These are phyloP conservation scores for Colletotrichum sp. DNA, from an alignment of 2,329 filamentous ascomycete species.

Conservation along the genomic window DNA sequence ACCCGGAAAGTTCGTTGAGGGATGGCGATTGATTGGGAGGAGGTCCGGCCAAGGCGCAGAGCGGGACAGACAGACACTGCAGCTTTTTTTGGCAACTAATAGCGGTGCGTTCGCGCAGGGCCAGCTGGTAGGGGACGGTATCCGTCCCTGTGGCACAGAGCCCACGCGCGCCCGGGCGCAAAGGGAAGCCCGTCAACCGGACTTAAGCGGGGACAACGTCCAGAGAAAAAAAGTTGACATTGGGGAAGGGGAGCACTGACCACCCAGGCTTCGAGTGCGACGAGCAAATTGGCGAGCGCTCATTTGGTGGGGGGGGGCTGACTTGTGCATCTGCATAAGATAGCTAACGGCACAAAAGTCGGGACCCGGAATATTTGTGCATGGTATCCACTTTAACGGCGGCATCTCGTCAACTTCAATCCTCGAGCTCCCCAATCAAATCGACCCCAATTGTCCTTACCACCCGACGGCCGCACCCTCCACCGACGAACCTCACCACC, in stretches of 20 bases:
- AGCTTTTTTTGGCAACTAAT: conserved; percentile 1
- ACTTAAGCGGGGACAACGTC: conserved; percentile 18
- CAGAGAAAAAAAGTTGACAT: neutral
- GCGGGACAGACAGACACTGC: neutral
- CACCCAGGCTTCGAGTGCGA: neutral
- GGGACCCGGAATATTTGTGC: neutral
- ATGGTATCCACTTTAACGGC: neutral
- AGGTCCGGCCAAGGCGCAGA: conserved; percentile 11
- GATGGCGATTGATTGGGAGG: neutral
- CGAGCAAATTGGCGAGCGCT: neutral
- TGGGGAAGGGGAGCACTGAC: neutral
- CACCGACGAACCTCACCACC: neutral
- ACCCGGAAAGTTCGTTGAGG: conserved; percentile 4
- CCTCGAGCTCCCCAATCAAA: conserved; percentile 16
- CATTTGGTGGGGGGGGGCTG: neutral
- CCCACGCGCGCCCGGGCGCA: neutral
- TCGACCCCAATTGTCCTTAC: conserved; percentile 26
- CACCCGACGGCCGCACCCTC: neutral
- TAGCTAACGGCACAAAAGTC: neutral
- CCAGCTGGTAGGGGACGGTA: neutral
- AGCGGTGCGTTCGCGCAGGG: neutral
- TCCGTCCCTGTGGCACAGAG: neutral
- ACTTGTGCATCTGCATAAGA: neutral
- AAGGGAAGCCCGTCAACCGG: neutral
- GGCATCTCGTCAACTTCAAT: conserved; percentile 19